Percentiles rank a stretch among this genome's conserved stretches.
Conservation (phyloP, 371 early-diverging fungal species). For the Cokeromyces recurvatus region DNA sequence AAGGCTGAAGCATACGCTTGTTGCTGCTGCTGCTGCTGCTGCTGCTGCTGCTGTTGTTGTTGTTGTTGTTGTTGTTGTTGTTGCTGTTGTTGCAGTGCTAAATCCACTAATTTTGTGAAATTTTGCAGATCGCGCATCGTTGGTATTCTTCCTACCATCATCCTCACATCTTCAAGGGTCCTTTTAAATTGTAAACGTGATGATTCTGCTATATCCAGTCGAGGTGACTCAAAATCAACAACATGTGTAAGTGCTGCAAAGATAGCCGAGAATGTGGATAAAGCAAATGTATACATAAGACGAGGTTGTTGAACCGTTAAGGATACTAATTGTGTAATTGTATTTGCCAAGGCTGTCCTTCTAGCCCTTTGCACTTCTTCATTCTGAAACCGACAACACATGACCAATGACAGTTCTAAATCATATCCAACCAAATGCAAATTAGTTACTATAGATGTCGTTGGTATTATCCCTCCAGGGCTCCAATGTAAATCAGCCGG, state of each 20-base stretch:
- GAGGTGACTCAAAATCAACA: constrained; percentile 33
- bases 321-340: constrained; percentile 37
- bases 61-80: constrained; percentile 3
- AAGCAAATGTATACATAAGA: constrained; percentile 34
- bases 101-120: constrained; percentile 31
- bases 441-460: constrained; percentile 28
- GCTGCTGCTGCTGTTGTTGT: constrained; percentile 22
- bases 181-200: constrained; percentile 38
- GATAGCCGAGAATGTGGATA: constrained; percentile 34
- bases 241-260: constrained; percentile 46
- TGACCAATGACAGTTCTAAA: constrained; percentile 37
- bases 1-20: constrained; percentile 21
- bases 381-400: constrained; percentile 40
- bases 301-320: constrained; percentile 29
- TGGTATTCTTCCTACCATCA: constrained; percentile 22
- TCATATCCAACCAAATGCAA: constrained; percentile 34
- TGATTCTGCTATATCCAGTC: constrained; percentile 22
- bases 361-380: constrained; percentile 31
- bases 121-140: constrained; percentile 25
- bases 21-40: constrained; percentile 28
- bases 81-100: constrained; percentile 4
- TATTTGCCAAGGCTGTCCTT: constrained; percentile 32
- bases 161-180: constrained; percentile 29
- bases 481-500: constrained; percentile 30
- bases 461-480: constrained; percentile 5